Conservation (phyloP, 306 rosid genomes). For the Quercus gilva region DNA sequence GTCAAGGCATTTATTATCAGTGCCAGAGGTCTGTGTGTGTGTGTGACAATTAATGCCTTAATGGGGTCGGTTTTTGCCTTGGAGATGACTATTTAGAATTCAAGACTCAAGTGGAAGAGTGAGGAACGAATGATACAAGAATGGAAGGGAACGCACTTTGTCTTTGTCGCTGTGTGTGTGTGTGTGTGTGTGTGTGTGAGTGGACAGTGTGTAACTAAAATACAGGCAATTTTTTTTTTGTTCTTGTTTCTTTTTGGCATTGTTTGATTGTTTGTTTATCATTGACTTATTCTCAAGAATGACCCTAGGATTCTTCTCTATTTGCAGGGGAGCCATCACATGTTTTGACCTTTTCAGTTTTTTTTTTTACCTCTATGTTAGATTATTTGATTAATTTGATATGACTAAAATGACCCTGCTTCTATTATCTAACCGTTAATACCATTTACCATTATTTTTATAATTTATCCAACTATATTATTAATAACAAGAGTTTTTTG, state of each 20-base stretch:
- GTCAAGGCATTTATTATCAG: slow-evolving; percentile 29
- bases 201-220: not conserved
- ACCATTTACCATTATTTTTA: not conserved
- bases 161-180: not conserved
- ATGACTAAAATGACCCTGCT: not conserved
- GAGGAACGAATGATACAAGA: not conserved
- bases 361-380: too few relatives aligned
- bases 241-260: not conserved
- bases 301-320: slow-evolving; percentile 1
- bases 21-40: not conserved
- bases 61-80: slow-evolving; percentile 21
- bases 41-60: slow-evolving; percentile 39
- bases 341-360: not conserved
- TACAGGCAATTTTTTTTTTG: not conserved
- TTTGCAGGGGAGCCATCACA: slow-evolving; percentile 23
- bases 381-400: not conserved
- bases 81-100: not conserved
- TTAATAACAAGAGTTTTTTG: accelerated
- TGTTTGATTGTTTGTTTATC: not conserved
- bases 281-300: not conserved
- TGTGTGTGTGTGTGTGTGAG: not conserved
- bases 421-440: not conserved
- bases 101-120: not conserved
- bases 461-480: too few relatives aligned
- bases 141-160: not conserved